phyloP scores from a whole-genome alignment of 495 filamentous ascomycete genomes.

The Sordaria brevicollis region DNA sequence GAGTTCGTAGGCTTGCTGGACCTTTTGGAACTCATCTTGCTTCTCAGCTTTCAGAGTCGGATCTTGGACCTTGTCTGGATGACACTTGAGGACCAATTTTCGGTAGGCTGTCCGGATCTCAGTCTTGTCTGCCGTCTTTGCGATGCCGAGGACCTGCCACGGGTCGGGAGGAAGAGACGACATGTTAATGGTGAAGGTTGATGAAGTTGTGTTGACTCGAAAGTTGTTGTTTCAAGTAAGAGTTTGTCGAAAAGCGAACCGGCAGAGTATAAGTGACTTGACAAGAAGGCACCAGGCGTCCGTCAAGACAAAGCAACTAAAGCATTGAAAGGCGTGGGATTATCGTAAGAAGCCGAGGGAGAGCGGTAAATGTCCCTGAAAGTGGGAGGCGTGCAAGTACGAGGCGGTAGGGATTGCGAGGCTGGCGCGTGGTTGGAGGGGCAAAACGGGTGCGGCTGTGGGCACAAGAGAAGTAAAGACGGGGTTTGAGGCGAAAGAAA shows the following conservation, averaged over 20 bases:
- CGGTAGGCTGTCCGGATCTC: conserved; percentile 76
- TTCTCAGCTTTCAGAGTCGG: conserved; percentile 58
- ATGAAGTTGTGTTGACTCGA: conserved; percentile 1
- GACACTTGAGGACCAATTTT: conserved; percentile 86
- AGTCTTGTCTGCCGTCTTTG: conserved; percentile 59
- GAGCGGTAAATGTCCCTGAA: conserved; percentile 6
- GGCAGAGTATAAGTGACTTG: conserved; percentile 4
- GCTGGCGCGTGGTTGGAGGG: background rate
- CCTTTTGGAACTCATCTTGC: conserved; percentile 79
- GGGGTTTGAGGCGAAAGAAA: background rate
- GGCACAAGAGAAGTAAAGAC: conserved; percentile 1
- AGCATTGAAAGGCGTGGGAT: conserved; percentile 22
- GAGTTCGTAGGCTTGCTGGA: conserved; percentile 88
- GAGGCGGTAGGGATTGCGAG: conserved; percentile 9
- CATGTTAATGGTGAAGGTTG: conserved; percentile 37
- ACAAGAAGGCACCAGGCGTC: conserved; percentile 16
- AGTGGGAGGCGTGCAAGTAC: conserved; percentile 14
- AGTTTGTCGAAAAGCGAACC: background rate
- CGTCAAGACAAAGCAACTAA: conserved; percentile 23
- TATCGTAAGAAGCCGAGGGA: conserved; percentile 1
- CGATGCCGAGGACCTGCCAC: conserved; percentile 70
- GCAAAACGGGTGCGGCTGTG: conserved; percentile 2
- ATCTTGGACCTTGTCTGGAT: conserved; percentile 85
- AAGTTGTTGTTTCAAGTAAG: conserved; percentile 5
- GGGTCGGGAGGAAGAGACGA: conserved; percentile 63